These are phyloP conservation scores for Mycena crocata DNA, from an alignment of 768 basidiomycete species.

Conservation along the genomic window DNA sequence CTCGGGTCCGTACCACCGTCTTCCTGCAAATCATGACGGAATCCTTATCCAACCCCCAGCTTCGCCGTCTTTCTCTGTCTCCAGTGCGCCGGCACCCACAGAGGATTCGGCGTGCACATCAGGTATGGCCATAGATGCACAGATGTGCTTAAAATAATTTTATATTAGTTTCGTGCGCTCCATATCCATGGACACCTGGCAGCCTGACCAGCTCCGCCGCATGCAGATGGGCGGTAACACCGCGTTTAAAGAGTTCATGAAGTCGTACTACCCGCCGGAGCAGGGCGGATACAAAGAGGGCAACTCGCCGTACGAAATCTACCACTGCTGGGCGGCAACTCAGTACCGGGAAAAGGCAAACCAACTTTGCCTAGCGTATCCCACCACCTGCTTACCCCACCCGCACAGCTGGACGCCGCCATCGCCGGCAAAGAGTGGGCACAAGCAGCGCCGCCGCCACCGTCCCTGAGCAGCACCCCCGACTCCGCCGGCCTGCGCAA, in stretches of 20 bases:
- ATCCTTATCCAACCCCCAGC: constrained; percentile 49
- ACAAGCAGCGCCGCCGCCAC: constrained; percentile 75
- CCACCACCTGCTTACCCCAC: constrained; percentile 23
- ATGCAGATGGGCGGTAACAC: constrained; percentile 96
- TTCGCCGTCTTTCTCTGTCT: constrained; percentile 93
- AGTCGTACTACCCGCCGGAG: constrained; percentile 71
- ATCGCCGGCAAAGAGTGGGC: constrained; percentile 84
- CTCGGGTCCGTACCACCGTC: constrained; percentile 61
- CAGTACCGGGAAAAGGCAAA: constrained; percentile 95
- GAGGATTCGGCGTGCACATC: constrained; percentile 95
- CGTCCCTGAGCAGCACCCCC: constrained; percentile 48
- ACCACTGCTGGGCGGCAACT: constrained; percentile 93
- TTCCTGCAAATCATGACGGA: constrained; percentile 17
- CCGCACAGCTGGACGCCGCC: constrained; percentile 78
- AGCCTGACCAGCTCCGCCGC: constrained; percentile 84
- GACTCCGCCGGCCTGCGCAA: constrained; percentile 79
- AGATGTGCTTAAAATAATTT: constrained; percentile 34
- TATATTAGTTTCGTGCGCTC: constrained; percentile 85
- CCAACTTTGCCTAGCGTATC: constrained; percentile 3
- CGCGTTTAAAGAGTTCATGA: constrained; percentile 83
- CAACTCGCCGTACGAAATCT: constrained; percentile 77
- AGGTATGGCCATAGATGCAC: constrained; percentile 57
- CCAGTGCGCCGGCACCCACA: constrained; percentile 86
- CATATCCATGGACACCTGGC: constrained; percentile 98
- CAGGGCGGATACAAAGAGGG: constrained; percentile 77